Evolutionary conservation across 176 grass and related monocot species (phyloP), one percentile per base, ranked within the genome.

Genomic region (Carex myosuroides): DNA sequence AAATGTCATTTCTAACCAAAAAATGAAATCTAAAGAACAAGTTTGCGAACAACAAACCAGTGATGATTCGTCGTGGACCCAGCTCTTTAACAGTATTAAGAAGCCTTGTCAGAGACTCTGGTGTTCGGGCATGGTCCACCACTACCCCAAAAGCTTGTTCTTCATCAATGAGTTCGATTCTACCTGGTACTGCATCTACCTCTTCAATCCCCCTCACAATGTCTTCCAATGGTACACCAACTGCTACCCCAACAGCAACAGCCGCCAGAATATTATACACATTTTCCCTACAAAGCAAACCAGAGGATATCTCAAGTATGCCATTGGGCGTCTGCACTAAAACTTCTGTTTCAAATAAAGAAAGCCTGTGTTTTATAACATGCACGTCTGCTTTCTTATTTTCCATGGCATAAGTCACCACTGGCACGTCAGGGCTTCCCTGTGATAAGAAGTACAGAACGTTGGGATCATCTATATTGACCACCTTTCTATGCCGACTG

Each of bases 161-260:
- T 86, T 98, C 95, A 41, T 98, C 95, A 79, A 98, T 98, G 65
- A 94, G 87, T 83, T 98, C 95, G 81, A 89, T 92, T 41, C 92
- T 92, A 50, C 95, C 95, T 5, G 95, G 95, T 79, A 98, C 92
- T 70, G 92, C 90, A 90, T 98, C 95, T 42, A 98, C 95, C 86
- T 98, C 95, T 86, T 98, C 95, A 21, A 98, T 90, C 56, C 95
- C 92, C 83, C 81, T 98, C 11, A 98, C 95, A 79, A 98, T 98
- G 76, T 94, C 89, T 81, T 94, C 95, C 91, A 98, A 64, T 21
- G 90, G 89, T 13, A 88, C 92, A 50, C 88, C 92, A 29, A 94
- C 95, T 79, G 92, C 91, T 87, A 98, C 83, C 56, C 95, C 95
- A 83, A 98, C 95, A 84, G 95, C 93, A 10, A 98, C 92, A 84